A percentile compares a stretch with the other conserved stretches of the same genome.
phyloP scores from a whole-genome alignment of 176 grass and related monocot genomes.

The Sorghum bicolor region Sorghum_bicolor_NCBIv3 NC_012872.2:61959001-61959500 shows the following conservation, averaged over 20 bases:
- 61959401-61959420: conserved; percentile 48
- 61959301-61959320: conserved; percentile 49
- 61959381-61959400: background rate
- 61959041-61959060: conserved; percentile 49
- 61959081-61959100: conserved; percentile 55
- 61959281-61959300: conserved; percentile 69
- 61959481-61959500: conserved; percentile 89
- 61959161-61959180: conserved; percentile 65
- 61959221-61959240: conserved; percentile 58
- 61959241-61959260: conserved; percentile 50
- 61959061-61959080: conserved; percentile 48
- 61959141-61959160: conserved; percentile 68
- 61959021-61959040: conserved; percentile 46
- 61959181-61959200: conserved; percentile 53
- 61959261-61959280: conserved; percentile 29
- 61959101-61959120: conserved; percentile 57
- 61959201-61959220: conserved; percentile 67
- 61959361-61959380: conserved; percentile 68
- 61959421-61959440: conserved; percentile 76
- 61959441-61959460: conserved; percentile 32
- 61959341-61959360: conserved; percentile 46
- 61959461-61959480: conserved; percentile 51
- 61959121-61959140: conserved; percentile 80
- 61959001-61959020: conserved; percentile 47
- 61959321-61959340: conserved; percentile 3